phyloP scores from a whole-genome alignment of 2,329 filamentous ascomycete species.

The Colletotrichum magnum region DNA sequence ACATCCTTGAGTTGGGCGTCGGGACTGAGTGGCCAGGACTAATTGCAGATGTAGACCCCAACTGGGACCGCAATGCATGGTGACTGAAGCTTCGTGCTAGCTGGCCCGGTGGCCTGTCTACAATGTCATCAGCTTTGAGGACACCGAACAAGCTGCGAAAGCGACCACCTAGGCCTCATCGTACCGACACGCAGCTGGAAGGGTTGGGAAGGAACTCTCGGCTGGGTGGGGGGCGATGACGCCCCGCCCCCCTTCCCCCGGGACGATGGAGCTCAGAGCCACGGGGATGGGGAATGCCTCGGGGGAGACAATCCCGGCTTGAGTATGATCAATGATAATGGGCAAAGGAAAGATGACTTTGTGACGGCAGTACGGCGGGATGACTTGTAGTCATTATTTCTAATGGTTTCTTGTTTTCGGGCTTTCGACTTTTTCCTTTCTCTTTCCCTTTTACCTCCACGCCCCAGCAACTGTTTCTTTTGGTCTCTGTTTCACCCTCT shows the following conservation, averaged over 20 bases:
- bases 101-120: constrained; percentile 30
- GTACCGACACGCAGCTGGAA: constrained; percentile 37
- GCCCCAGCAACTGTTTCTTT: neutral
- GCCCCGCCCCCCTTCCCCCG: neutral
- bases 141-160: constrained; percentile 40
- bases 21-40: neutral
- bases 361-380: neutral
- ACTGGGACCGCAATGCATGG: constrained; percentile 94
- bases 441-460: neutral
- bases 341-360: neutral
- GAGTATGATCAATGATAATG: neutral
- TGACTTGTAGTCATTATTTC: neutral
- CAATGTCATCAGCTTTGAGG: constrained; percentile 23
- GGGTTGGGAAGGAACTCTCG: constrained; percentile 16
- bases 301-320: neutral
- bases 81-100: constrained; percentile 58
- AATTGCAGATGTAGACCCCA: constrained; percentile 70
- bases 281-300: neutral
- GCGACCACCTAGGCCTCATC: constrained; percentile 25
- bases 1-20: no score
- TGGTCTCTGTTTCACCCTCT: neutral
- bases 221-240: constrained; percentile 5
- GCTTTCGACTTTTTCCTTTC: no score
- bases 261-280: neutral
- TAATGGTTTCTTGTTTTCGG: neutral